phyloP scores from a whole-genome alignment of 2,329 filamentous ascomycete species.

The Ascomycota sp. region DNA sequence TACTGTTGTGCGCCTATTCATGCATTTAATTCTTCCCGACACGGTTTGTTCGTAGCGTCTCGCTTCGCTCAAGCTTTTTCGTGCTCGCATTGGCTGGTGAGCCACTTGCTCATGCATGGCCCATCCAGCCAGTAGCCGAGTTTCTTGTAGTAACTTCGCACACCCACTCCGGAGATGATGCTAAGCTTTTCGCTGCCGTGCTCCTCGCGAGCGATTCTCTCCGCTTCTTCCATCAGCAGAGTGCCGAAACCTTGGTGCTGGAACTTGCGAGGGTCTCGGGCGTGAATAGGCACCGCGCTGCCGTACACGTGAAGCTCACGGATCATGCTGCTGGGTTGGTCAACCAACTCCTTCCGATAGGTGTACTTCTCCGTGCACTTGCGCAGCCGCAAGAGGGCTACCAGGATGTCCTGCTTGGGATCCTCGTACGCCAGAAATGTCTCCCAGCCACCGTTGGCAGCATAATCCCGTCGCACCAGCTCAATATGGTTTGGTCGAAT shows the following conservation, averaged over 20 bases:
- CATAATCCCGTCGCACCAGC: conserved; percentile 81
- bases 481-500: conserved; percentile 93
- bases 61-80: too few relatives aligned
- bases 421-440: conserved; percentile 97
- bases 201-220: conserved; percentile 83
- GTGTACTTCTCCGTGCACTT: conserved; percentile 88
- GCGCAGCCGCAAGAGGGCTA: conserved; percentile 69
- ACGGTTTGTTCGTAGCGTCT: too few relatives aligned
- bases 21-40: too few relatives aligned
- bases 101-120: conserved; percentile 57
- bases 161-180: conserved; percentile 94
- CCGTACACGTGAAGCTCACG: conserved; percentile 94
- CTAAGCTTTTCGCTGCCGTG: conserved; percentile 88
- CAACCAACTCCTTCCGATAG: conserved; percentile 68
- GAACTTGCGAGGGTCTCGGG: conserved; percentile 85
- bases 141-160: conserved; percentile 84
- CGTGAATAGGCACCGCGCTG: conserved; percentile 91
- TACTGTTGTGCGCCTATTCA: too few relatives aligned
- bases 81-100: conserved; percentile 22
- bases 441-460: conserved; percentile 93
- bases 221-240: conserved; percentile 90
- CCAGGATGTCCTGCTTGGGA: conserved; percentile 93
- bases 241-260: conserved; percentile 97
- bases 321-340: conserved; percentile 79
- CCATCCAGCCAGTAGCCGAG: conserved; percentile 89